phyloP scores from a whole-genome alignment of 345 rosid species.

The Moringa oleifera region DNA sequence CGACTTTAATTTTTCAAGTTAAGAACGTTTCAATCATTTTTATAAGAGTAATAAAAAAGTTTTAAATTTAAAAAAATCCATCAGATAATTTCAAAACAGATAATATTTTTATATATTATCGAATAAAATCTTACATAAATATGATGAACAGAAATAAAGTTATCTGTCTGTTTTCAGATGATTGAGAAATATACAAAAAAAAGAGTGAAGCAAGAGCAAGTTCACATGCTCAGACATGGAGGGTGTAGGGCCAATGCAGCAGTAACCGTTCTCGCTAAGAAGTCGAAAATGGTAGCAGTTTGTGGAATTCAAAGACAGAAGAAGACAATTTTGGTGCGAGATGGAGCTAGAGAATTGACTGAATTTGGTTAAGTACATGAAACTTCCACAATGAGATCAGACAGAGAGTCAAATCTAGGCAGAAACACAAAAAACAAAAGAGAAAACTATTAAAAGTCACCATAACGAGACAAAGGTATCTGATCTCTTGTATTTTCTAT shows the following conservation, averaged over 20 bases:
- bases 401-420: not conserved
- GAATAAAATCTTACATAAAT: no score
- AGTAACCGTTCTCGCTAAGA: no score
- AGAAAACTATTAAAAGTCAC: not conserved
- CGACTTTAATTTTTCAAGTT: no score
- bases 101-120: no score
- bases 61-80: no score
- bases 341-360: slow-evolving; percentile 1
- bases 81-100: no score
- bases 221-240: not conserved
- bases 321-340: not conserved
- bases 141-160: not conserved
- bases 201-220: no score
- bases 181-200: no score
- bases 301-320: not conserved
- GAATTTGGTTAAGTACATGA: slow-evolving; percentile 3
- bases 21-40: no score
- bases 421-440: not conserved
- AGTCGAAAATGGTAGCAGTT: no score
- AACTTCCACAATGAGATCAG: slow-evolving; percentile 2
- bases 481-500: not conserved
- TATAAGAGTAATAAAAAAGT: no score
- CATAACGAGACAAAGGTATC: slow-evolving; percentile 4
- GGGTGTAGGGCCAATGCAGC: no score
- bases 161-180: not conserved